These are phyloP conservation scores for Pezicula radicicola DNA, from an alignment of 2,329 filamentous ascomycete species.

Conservation along the genomic window DNA sequence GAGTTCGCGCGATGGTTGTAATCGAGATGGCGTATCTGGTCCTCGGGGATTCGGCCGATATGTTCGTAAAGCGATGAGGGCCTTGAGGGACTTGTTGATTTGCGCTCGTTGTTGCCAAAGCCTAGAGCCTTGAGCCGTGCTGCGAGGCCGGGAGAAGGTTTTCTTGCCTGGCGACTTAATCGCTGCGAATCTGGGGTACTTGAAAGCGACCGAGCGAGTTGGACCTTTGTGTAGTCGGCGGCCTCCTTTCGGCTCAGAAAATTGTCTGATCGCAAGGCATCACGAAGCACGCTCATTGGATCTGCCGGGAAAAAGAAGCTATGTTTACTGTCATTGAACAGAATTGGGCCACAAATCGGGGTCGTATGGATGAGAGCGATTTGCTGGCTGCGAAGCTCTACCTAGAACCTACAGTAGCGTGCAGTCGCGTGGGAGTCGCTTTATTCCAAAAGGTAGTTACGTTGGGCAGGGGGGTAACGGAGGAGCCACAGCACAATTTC, in stretches of 20 bases:
- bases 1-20: conserved; percentile 60
- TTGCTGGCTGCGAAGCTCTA: too few relatives aligned
- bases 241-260: conserved; percentile 3
- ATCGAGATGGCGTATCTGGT: conserved; percentile 68
- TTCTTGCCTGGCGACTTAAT: conserved; percentile 37
- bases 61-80: conserved; percentile 38
- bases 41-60: conserved; percentile 67
- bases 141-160: conserved; percentile 62
- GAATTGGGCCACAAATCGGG: not conserved
- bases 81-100: conserved; percentile 18
- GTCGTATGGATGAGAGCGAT: too few relatives aligned
- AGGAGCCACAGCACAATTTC: not conserved
- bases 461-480: not conserved
- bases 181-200: conserved; percentile 3
- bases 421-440: too few relatives aligned
- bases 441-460: not conserved
- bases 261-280: conserved; percentile 2
- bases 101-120: conserved; percentile 39
- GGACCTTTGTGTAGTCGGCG: conserved; percentile 2
- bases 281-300: conserved; percentile 1
- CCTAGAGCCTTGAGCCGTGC: conserved; percentile 64
- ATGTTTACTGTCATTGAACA: not conserved
- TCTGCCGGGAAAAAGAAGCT: not conserved
- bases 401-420: too few relatives aligned
- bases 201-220: not conserved